Percentiles rank a stretch among this genome's conserved stretches.
phyloP scores from a whole-genome alignment of 495 filamentous ascomycete species.

The Penicillium ochrochloron region DNA sequence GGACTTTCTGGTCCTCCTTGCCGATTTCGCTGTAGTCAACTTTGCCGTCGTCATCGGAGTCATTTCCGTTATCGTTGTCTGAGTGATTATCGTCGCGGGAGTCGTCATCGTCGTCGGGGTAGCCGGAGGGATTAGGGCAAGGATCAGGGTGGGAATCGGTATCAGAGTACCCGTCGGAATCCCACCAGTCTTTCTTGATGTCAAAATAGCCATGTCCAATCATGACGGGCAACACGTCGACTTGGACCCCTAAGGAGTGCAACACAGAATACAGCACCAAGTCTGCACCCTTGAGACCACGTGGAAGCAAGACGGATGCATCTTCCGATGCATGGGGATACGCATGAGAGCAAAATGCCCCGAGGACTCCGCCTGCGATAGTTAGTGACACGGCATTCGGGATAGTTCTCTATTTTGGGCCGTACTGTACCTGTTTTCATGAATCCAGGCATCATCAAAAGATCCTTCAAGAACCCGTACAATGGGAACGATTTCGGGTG shows the following conservation, averaged over 20 bases:
- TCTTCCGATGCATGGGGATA: conserved; percentile 35
- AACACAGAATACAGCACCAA: conserved; percentile 30
- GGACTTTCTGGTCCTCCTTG: neutral
- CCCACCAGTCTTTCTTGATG: conserved; percentile 2
- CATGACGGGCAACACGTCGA: conserved; percentile 24
- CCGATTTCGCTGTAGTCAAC: too few species aligned
- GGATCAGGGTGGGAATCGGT: too few species aligned
- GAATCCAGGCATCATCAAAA: conserved; percentile 19
- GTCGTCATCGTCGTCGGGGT: too few species aligned
- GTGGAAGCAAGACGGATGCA: conserved; percentile 58
- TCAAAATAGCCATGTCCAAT: conserved; percentile 1
- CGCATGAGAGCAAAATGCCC: conserved; percentile 40
- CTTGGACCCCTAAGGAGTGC: conserved; percentile 25
- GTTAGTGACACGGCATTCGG: neutral
- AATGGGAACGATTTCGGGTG: conserved; percentile 18
- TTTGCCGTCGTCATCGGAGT: too few species aligned
- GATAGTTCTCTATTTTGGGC: neutral
- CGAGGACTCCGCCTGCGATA: conserved; percentile 31
- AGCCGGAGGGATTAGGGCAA: too few species aligned
- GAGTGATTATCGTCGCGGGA: too few species aligned
- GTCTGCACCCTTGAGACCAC: conserved; percentile 35
- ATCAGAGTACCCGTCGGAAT: neutral
- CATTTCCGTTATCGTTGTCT: too few species aligned
- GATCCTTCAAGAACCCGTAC: conserved; percentile 14
- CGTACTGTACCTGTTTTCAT: conserved; percentile 20